Evolutionary conservation across 345 rosid genomes (phyloP).

Genomic region (thale cress (Arabidopsis thaliana)): DNA sequence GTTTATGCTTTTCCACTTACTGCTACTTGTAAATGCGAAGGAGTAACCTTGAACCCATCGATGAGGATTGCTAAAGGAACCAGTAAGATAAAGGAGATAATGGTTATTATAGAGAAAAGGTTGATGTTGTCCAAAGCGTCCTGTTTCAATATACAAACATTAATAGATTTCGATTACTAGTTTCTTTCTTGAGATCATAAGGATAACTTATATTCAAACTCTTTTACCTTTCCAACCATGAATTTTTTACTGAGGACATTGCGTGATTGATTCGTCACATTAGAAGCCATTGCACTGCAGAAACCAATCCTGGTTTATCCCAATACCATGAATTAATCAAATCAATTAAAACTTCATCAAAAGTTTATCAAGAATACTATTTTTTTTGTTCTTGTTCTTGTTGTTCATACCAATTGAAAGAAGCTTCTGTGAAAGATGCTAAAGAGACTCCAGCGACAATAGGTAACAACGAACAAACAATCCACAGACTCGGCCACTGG

Average conservation of each 20-base stretch:
- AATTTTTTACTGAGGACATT: conserved; percentile 83
- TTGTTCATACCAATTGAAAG: conserved; percentile 75
- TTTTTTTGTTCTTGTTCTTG: not conserved
- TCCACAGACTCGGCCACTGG: conserved; percentile 73
- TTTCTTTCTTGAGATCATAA: not conserved
- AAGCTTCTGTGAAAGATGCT: conserved; percentile 80
- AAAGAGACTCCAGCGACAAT: conserved; percentile 85
- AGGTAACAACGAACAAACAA: conserved; percentile 66
- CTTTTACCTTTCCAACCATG: conserved; percentile 67
- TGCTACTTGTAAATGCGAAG: conserved; percentile 63
- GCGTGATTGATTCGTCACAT: conserved; percentile 86
- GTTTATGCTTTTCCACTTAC: conserved; percentile 53
- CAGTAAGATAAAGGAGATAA: conserved; percentile 67
- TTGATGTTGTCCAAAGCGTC: conserved; percentile 84
- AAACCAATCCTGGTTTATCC: conserved; percentile 74
- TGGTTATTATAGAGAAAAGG: conserved; percentile 80
- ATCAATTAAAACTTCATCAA: not conserved
- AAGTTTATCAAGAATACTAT: not conserved
- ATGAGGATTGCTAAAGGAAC: conserved; percentile 68
- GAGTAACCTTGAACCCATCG: conserved; percentile 75
- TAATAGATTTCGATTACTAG: not conserved
- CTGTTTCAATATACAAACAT: conserved; percentile 44
- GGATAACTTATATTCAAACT: not conserved
- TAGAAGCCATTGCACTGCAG: conserved; percentile 92
- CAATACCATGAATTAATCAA: not conserved